These are phyloP conservation scores for Naganishia randhawae DNA, from an alignment of 768 basidiomycete species.

Conservation along the genomic window DNA sequence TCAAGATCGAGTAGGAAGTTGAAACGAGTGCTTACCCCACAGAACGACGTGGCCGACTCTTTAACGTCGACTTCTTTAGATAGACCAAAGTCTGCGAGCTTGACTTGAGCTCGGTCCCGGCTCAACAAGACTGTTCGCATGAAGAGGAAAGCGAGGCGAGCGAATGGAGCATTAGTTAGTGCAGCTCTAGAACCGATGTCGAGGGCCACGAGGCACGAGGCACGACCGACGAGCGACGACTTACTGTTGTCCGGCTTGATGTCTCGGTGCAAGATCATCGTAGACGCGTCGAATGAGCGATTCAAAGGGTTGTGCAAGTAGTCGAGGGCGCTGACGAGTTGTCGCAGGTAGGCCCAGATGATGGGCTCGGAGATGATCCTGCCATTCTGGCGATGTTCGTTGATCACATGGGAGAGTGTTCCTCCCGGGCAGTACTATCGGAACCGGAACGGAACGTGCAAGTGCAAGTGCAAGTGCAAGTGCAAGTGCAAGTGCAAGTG, in stretches of 20 bases:
- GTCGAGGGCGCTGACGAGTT: not conserved
- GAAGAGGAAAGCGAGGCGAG: not conserved
- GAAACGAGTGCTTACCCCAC: not conserved
- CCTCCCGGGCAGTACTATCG: not conserved
- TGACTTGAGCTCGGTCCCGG: not conserved
- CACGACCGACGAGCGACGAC: too few relatives aligned
- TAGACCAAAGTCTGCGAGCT: conserved; percentile 4
- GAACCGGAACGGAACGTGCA: not conserved
- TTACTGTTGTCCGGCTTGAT: not conserved
- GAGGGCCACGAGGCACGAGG: too few relatives aligned
- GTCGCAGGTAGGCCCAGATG: not conserved
- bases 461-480: too few relatives aligned
- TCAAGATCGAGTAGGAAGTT: too few relatives aligned
- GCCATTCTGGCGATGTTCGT: not conserved
- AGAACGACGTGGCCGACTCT: not conserved
- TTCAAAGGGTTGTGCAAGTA: not conserved
- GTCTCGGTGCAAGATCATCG: not conserved
- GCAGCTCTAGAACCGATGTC: not conserved
- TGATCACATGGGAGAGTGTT: not conserved
- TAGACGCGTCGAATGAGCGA: not conserved
- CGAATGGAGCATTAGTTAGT: not conserved
- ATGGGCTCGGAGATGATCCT: not conserved
- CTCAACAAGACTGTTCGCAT: not conserved
- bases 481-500: too few relatives aligned
- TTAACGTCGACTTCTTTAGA: not conserved